A percentile compares a stretch with the other conserved stretches of the same genome.
Evolutionary conservation across 257 asterid genomes (phyloP).

Genomic region (Solanum sejunctum): DNA sequence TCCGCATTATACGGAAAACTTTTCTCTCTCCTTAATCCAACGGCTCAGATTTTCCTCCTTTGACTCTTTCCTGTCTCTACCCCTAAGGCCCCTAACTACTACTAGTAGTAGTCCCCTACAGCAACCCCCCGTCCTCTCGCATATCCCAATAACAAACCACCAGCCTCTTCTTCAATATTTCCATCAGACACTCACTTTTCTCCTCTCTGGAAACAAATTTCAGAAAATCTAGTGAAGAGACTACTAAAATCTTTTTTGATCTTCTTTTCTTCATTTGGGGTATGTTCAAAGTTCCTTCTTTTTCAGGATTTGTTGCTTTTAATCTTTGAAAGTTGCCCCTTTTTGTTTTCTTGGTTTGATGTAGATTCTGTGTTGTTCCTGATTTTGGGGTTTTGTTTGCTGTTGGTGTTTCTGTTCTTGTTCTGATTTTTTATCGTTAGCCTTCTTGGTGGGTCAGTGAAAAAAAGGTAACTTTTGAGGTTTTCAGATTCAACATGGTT

Average conservation of each 20-base stretch:
- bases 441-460: not conserved
- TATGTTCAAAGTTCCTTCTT: not conserved
- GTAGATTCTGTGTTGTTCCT: not conserved
- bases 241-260: not conserved
- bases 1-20: slow-evolving; percentile 57
- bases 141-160: not conserved
- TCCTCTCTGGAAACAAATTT: not conserved
- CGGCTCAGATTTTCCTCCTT: slow-evolving; percentile 36
- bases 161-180: not conserved
- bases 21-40: slow-evolving; percentile 23
- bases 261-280: not conserved
- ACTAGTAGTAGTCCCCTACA: not conserved
- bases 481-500: not conserved
- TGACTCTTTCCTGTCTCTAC: slow-evolving; percentile 26
- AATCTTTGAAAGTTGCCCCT: not conserved
- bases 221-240: not conserved
- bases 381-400: not conserved
- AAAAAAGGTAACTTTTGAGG: not conserved
- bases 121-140: not conserved
- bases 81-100: not conserved
- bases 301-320: not conserved
- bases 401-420: not conserved
- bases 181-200: not conserved
- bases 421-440: not conserved
- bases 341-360: not conserved